Evolutionary conservation across 805 yeast species (phyloP).

Genomic region (Candida morakotiae): DNA sequence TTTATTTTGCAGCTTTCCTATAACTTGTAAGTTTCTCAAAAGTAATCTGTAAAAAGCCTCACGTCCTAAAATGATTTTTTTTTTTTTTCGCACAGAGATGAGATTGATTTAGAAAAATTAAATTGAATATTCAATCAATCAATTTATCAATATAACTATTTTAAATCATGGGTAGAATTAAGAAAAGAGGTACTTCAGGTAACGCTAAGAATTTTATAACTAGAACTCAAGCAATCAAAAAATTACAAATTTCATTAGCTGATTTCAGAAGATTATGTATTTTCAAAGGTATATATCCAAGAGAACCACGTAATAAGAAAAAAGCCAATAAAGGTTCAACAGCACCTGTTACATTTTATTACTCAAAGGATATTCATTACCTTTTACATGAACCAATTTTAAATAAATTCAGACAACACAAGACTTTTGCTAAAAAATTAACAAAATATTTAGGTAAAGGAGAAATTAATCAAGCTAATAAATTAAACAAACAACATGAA

Average conservation of each 20-base stretch:
- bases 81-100: conserved; percentile 1
- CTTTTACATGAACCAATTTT: conserved; percentile 92
- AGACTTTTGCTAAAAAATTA: conserved; percentile 87
- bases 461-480: conserved; percentile 84
- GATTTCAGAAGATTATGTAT: conserved; percentile 97
- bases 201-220: conserved; percentile 91
- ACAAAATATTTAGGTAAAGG: conserved; percentile 89
- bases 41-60: no score
- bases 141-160: no score
- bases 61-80: no score
- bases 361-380: conserved; percentile 90
- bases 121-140: no score
- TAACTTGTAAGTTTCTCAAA: no score
- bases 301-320: conserved; percentile 93
- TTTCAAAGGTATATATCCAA: conserved; percentile 95
- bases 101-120: conserved; percentile 2
- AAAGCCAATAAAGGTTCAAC: conserved; percentile 98
- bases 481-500: conserved; percentile 57
- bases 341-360: conserved; percentile 92
- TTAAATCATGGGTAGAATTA: conserved; percentile 66
- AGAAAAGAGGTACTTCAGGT: conserved; percentile 82
- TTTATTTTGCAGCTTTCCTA: no score
- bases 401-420: conserved; percentile 89
- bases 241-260: conserved; percentile 87
- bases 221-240: conserved; percentile 90